Base-by-base conservation (phyloP, 2,329 filamentous ascomycete species). In the Pyricularia pennisetigena region DNA sequence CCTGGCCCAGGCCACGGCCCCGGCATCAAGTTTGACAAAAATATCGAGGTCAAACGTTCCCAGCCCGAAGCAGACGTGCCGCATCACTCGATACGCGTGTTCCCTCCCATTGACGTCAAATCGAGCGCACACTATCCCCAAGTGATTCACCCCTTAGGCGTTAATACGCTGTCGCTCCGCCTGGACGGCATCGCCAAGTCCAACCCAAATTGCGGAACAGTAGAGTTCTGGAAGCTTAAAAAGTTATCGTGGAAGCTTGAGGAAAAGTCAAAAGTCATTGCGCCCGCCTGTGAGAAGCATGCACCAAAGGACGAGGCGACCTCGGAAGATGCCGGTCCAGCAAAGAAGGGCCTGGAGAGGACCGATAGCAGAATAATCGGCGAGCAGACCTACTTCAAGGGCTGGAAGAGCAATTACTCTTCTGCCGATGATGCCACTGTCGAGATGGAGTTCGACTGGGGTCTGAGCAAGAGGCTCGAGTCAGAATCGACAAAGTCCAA, bases 231-330 rank as follows among this genome's bases (percentile, higher is more conserved):
- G 94, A 90, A 90, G 74, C 84, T 99, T 32, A 92, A 94, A 78
- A 95, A 96, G 79, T 85, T 97, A 72, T 92, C 90, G 71, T 99
- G 94, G 94, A 88, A 91, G 72, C 89, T 99, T 67, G 94, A 97
- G 75, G 94, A 99, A 82, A 90, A 88, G 57, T 86, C 93, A 76
- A 90, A 89, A 79, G 89, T 90, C 54, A 83, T 94, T 57, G 92
- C 92, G 0, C 89, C 91, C 1, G 91, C 92, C 23, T 98, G 95
- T 80, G 75, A 84, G 49, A 91, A 90, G 77, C 95, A 98, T 79
- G 78, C 84, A 9, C 83, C 86, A 73, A 85, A 86, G 74, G 68
- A 72, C 26, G 68, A 70, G 8, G 82, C 85, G 73, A 85, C 86
- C 73, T 67, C 71, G 26, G 41, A 49, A n/a, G 67, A 70, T 35